Evolutionary conservation across 78 protist species (phyloP).

Genomic region (Protostelium mycophagum): DNA sequence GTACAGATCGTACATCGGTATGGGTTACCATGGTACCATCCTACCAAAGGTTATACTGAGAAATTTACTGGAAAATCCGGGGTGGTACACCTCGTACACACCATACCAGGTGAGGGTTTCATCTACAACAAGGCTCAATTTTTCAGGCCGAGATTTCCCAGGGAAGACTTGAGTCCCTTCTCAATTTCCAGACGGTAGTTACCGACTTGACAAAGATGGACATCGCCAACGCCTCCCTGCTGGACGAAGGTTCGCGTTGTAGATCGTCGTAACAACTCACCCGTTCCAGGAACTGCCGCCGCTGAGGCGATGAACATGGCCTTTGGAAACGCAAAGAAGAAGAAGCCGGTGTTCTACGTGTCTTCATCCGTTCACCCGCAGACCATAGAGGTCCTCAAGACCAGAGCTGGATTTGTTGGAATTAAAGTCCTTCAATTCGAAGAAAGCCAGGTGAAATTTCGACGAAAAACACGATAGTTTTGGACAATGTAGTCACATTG

Average conservation of each 20-base stretch:
- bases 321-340: conserved; percentile 23
- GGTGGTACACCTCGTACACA: conserved; percentile 99
- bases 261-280: neutral
- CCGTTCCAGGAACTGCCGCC: conserved; percentile 82
- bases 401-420: conserved; percentile 83
- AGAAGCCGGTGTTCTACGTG: conserved; percentile 64
- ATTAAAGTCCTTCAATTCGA: conserved; percentile 51
- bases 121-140: neutral
- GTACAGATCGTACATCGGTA: conserved; percentile 66
- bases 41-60: conserved; percentile 91
- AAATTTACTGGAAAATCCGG: conserved; percentile 94
- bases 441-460: neutral
- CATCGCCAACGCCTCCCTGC: conserved; percentile 91
- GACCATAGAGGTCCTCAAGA: conserved; percentile 76
- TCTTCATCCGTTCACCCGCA: conserved; percentile 76
- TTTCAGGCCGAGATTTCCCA: conserved; percentile 92
- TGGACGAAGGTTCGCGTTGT: conserved; percentile 78
- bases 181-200: conserved; percentile 95
- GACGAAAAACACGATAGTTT: too few species aligned
- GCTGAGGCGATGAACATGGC: conserved; percentile 94
- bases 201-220: conserved; percentile 86
- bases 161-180: conserved; percentile 93
- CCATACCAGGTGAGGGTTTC: conserved; percentile 90
- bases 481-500: too few species aligned
- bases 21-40: conserved; percentile 72